Percentiles rank a stretch among this genome's conserved stretches.
phyloP scores from a whole-genome alignment of 768 basidiomycete genomes.

The Lentinula aciculospora region DNA sequence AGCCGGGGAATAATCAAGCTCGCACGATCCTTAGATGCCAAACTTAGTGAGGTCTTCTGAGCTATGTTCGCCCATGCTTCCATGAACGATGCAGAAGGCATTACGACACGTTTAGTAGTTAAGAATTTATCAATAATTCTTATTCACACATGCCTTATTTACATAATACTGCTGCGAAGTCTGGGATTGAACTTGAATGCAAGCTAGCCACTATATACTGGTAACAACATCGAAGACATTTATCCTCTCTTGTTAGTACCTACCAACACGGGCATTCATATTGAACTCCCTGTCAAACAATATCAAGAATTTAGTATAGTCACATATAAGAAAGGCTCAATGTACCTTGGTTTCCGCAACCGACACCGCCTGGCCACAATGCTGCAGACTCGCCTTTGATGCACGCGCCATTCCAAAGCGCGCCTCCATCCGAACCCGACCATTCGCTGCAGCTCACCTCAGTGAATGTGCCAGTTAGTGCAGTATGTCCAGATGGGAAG shows the following conservation, averaged over 20 bases:
- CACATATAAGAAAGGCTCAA: neutral
- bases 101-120: no score
- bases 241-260: no score
- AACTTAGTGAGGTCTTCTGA: neutral
- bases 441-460: slow-evolving; percentile 56
- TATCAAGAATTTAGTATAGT: neutral
- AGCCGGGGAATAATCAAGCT: slow-evolving; percentile 33
- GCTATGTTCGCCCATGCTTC: neutral
- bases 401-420: slow-evolving; percentile 45
- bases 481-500: slow-evolving; percentile 55
- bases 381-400: slow-evolving; percentile 42
- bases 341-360: slow-evolving; percentile 51
- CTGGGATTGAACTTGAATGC: no score
- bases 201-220: no score
- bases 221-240: no score
- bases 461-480: slow-evolving; percentile 45
- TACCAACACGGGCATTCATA: neutral
- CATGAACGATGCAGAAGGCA: neutral
- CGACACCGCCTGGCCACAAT: slow-evolving; percentile 42
- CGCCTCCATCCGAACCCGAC: slow-evolving; percentile 45
- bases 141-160: no score
- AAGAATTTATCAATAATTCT: neutral
- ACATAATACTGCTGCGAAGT: no score
- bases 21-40: slow-evolving; percentile 14
- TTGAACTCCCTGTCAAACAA: neutral